Percentiles rank a stretch among this genome's conserved stretches.
Conservation (phyloP, 1,284 basidiomycete species). For the Ustilago loliicola region DNA sequence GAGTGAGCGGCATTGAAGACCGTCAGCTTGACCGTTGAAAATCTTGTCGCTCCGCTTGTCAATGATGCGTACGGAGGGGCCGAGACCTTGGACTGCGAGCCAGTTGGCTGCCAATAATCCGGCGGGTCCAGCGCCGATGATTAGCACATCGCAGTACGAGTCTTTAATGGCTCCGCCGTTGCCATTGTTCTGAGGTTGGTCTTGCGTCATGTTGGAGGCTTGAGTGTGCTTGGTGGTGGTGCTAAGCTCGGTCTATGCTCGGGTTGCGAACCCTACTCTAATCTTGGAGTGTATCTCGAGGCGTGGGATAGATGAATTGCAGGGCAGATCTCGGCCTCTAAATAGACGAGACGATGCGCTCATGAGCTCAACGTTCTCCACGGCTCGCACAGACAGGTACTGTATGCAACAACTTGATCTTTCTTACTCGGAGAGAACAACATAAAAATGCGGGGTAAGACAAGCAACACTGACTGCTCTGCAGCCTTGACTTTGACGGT, state of each 20-base stretch:
- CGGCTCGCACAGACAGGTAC: slow-evolving; percentile 4
- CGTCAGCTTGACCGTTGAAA: slow-evolving; percentile 47
- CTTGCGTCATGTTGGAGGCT: slow-evolving; percentile 12
- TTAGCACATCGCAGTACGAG: slow-evolving; percentile 73
- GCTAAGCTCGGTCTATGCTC: background rate
- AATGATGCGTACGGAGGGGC: slow-evolving; percentile 37
- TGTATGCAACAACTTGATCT: background rate
- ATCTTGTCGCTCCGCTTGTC: slow-evolving; percentile 48
- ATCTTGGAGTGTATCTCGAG: no score
- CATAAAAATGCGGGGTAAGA: background rate
- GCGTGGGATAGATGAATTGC: background rate
- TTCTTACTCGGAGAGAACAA: background rate
- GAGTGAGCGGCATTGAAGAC: slow-evolving; percentile 39
- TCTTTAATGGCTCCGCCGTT: slow-evolving; percentile 24
- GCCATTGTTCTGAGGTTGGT: background rate
- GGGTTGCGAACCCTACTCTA: no score
- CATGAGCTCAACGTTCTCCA: background rate
- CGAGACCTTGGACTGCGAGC: slow-evolving; percentile 35
- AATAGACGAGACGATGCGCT: background rate
- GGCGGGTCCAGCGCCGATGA: slow-evolving; percentile 69
- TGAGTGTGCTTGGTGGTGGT: no score
- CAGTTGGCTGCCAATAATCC: slow-evolving; percentile 42
- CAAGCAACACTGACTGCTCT: slow-evolving; percentile 15
- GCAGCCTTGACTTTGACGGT: background rate
- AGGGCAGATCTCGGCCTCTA: no score